Base-by-base conservation (phyloP, 129 eudicot species). In the Glebionis coronaria region DNA sequence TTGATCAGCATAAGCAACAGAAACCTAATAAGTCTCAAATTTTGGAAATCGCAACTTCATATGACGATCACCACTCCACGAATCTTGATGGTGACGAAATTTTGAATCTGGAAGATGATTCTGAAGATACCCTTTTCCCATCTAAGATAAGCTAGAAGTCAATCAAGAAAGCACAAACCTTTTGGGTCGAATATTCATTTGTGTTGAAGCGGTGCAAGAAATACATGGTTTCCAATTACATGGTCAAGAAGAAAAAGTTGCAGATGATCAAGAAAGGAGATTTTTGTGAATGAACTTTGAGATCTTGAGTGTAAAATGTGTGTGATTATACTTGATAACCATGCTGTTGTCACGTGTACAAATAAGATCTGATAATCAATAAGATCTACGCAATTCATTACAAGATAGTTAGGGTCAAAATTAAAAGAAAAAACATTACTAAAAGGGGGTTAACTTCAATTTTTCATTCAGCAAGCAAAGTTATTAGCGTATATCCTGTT, bases 1-100 rank as follows among this genome's bases (percentile, higher is more conserved):
- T 81, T 56, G 94, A 91, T 51, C 74, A 81, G 57, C 90, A 84
- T 69, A 83, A 75, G 12, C 59, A 47, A 59, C 49, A 11, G 15
- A 77, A 79, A 50, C 63, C 83, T 25, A 79, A 69, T 11, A 64
- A 68, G 12, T 25, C 71, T 28, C 61, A 49, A 3, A 80, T 60
- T 45, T 15, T 71, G 21, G 73, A 63, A 27, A 54, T 47, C 46
- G 55, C 67, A 67, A 79, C 80, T 38, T 74, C 80, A 9, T 60
- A 61, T 13, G 23, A 54, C 29, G 61, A 64, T 38, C 71, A 62
- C 13, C 57, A 16, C 3, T 76, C 79, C 19, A 35, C 35, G 28
- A 56, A 61, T 49, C 46, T 47, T 54, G 79, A 74, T 53, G 73
- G 68, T 35, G 62, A 60, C 0, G 72, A 72, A 50, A 65, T 75